A percentile compares a stretch with the other conserved stretches of the same genome.
Conservation (phyloP, 345 rosid species). For the Sonneratia alba region DNA sequence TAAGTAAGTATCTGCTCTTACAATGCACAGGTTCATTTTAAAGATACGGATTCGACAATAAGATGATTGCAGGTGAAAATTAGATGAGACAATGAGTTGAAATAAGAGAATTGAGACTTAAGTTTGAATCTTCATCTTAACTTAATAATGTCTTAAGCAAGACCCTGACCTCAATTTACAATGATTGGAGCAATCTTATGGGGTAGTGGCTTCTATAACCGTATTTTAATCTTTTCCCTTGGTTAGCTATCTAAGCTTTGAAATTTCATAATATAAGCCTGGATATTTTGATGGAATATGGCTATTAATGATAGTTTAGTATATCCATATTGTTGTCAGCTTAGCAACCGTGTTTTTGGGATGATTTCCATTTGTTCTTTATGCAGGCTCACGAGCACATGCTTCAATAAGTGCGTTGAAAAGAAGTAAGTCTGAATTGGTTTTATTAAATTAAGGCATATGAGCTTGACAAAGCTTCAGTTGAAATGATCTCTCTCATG, state of each 20-base stretch:
- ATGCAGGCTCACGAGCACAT: slow-evolving; percentile 80
- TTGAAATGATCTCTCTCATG: not conserved
- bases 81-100: not conserved
- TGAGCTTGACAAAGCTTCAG: not conserved
- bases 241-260: not conserved
- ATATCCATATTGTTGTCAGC: not conserved
- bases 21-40: not conserved
- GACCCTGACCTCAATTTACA: not conserved
- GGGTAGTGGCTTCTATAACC: not conserved
- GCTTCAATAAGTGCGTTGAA: slow-evolving; percentile 89
- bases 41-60: not conserved
- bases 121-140: not conserved
- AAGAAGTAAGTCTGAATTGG: slow-evolving; percentile 45
- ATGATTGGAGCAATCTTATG: too few relatives aligned
- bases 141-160: not conserved
- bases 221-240: not conserved
- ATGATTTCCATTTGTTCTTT: slow-evolving; percentile 5
- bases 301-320: not conserved
- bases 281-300: not conserved
- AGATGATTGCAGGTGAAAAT: not conserved
- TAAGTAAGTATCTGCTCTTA: not conserved
- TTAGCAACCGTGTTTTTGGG: not conserved
- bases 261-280: not conserved
- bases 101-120: too few relatives aligned
- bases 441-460: not conserved